Base-by-base conservation (phyloP, 2,329 filamentous ascomycete genomes). In the Endothia cerciana region DNA sequence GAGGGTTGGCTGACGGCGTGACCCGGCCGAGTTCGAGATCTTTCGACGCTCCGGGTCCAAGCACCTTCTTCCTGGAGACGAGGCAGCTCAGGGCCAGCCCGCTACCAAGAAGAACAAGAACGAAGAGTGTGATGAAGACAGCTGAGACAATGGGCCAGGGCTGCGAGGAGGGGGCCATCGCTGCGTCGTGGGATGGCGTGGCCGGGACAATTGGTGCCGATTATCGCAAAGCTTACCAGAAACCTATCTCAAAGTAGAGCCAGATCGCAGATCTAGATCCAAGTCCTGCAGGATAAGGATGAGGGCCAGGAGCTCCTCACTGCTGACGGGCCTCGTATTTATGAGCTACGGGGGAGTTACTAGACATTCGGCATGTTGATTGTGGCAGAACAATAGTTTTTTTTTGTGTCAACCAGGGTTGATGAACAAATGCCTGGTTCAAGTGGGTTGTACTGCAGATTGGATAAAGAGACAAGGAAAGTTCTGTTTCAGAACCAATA, bases 41-140 rank as follows among this genome's bases (percentile, higher is more conserved):
- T 11, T 2, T 7, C 1, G 22, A 10, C 4, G 25, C 30, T n/a
- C n/a, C n/a, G 25, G 19, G 13, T 19, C 15, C 19, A 8, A 15
- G 55, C 36, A 17, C 5, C 22, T 51, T 45, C 19, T 28, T 55
- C 25, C 30, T 30, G 45, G 30, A 43, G 56, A 36, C 30, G 55
- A 63, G 62, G 43, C 51, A 36, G 55, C 28, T 30, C 7, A 58
- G 3, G n/a, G 25, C 33, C n/a, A 51, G 40, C 43, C 40, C 30
- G 33, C 41, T 58, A 41, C 15, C 36, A 13, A 55, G n/a, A 5
- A 64, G 38, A 5, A 47, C 2, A 13, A 51, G 3, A 19, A 36
- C 15, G 63, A 47, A 64, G 22, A 55, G 38, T 11, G 28, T 4
- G 57, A 64, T 45, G 57, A 64, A 60, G 19, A 56, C n/a, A 5